A percentile compares a stretch with the other conserved stretches of the same genome.
phyloP scores from a whole-genome alignment of 2,329 filamentous ascomycete species.

The Cladosporium sp. region DNA sequence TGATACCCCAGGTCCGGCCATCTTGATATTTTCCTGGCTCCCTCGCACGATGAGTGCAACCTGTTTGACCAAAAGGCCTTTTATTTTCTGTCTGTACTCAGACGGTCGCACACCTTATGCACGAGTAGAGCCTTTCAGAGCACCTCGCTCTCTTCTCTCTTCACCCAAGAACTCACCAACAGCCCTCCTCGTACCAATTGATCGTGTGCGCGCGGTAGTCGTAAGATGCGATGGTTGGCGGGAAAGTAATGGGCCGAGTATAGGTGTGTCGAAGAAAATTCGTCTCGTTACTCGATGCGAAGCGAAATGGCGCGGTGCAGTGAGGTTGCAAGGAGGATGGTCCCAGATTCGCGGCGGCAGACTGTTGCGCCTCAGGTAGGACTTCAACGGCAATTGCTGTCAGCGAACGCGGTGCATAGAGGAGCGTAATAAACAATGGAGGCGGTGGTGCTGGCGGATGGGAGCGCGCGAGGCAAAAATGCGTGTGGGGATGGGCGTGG shows the following conservation, averaged over 20 bases:
- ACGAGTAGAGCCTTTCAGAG: not conserved
- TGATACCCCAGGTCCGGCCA: slow-evolving; percentile 14
- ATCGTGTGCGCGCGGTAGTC: not conserved
- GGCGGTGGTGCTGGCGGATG: not conserved
- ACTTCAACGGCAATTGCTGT: slow-evolving; percentile 9
- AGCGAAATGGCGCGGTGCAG: not conserved
- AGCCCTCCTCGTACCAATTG: not conserved
- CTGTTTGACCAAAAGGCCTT: not conserved
- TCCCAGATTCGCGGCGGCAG: slow-evolving; percentile 1
- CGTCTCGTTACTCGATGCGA: not conserved
- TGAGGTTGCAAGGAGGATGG: not conserved
- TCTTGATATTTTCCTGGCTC: not conserved
- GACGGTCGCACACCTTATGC: not conserved
- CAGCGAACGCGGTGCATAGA: slow-evolving; percentile 9
- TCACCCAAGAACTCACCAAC: slow-evolving; percentile 4
- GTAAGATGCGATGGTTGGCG: not conserved
- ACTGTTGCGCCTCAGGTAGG: not conserved
- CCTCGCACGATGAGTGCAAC: not conserved
- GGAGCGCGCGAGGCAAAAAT: not conserved
- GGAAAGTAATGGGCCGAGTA: not conserved
- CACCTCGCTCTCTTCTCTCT: slow-evolving; percentile 6
- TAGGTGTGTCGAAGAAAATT: not conserved
- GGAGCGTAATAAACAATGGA: not conserved
- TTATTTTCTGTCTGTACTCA: not conserved
- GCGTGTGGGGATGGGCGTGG: not conserved